Evolutionary conservation across 2,329 filamentous ascomycete genomes (phyloP).

Genomic region (Diaporthe longicolla): DNA sequence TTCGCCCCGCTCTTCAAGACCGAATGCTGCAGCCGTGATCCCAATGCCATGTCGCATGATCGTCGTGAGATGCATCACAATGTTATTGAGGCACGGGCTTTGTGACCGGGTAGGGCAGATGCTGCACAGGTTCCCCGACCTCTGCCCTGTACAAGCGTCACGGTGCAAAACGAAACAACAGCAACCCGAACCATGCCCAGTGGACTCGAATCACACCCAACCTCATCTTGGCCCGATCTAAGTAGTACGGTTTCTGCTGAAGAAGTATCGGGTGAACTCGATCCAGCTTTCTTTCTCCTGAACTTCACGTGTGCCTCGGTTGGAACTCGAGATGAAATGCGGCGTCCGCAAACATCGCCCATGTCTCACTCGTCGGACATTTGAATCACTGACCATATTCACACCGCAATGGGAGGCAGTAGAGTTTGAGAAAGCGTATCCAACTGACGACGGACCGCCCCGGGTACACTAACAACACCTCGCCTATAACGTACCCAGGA

Average conservation of each 20-base stretch:
- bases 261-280: neutral
- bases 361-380: neutral
- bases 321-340: neutral
- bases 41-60: neutral
- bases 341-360: neutral
- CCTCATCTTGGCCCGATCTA: neutral
- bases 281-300: neutral
- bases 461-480: neutral
- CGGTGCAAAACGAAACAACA: neutral
- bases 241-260: neutral
- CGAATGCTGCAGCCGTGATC: neutral
- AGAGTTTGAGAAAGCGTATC: too few relatives aligned
- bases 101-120: neutral
- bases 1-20: neutral
- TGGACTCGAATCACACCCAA: neutral
- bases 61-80: neutral
- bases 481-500: neutral
- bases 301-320: neutral
- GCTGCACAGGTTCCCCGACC: neutral
- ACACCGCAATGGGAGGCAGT: neutral
- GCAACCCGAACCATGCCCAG: neutral
- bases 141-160: too few relatives aligned
- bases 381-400: neutral
- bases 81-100: neutral
- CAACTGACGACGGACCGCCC: neutral